A percentile compares a stretch with the other conserved stretches of the same genome.
Evolutionary conservation across 2,329 filamentous ascomycete genomes (phyloP).

Genomic region (Fusarium secorum): DNA sequence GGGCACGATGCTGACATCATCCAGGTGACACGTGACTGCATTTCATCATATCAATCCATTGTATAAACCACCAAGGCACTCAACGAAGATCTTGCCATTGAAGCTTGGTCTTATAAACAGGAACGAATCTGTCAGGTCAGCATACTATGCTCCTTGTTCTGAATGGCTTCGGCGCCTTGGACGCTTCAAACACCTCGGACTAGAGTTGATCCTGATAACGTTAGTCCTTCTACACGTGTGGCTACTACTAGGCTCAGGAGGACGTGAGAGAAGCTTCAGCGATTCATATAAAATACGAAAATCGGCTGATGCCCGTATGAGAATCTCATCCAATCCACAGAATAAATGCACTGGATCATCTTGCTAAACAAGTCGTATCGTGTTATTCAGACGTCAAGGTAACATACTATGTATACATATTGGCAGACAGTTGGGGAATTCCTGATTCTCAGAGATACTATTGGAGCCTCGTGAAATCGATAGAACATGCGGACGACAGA

Average conservation of each 20-base stretch:
- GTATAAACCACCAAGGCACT: neutral
- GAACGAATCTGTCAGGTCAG: neutral
- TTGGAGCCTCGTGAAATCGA: neutral
- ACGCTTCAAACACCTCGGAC: neutral
- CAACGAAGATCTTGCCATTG: neutral
- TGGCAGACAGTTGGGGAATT: neutral
- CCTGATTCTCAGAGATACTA: neutral
- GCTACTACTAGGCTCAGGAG: neutral
- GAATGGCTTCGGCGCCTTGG: neutral
- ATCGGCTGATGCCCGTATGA: neutral
- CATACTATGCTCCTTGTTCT: neutral
- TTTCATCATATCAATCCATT: neutral
- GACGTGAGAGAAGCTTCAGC: neutral
- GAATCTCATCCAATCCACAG: neutral
- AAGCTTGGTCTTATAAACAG: neutral
- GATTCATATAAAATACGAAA: neutral
- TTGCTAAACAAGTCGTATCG: neutral
- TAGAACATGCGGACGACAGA: neutral
- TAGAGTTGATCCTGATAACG: neutral
- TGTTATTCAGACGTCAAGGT: neutral
- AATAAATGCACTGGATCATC: neutral
- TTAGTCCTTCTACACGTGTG: neutral
- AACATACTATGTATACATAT: neutral
- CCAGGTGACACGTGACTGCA: slow-evolving; percentile 11
- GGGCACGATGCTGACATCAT: slow-evolving; percentile 33